Evolutionary conservation across 495 filamentous ascomycete genomes (phyloP), one percentile per base, ranked within the genome.

Genomic region (Hyaloscypha finlandica): DNA sequence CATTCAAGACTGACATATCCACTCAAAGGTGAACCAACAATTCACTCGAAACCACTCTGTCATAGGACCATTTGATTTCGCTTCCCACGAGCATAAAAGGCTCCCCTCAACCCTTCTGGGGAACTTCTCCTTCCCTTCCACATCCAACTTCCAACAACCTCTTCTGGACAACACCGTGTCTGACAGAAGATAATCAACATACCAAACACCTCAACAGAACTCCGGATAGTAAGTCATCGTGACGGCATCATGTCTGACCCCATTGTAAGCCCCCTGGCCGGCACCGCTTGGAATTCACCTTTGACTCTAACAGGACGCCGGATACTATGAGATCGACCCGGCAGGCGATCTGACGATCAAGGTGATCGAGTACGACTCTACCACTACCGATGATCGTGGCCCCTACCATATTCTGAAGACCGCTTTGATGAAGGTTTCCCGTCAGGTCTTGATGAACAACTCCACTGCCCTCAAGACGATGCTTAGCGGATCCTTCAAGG

Each of bases 361-460:
- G 29, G 53, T 56, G 9, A 6, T 25, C 19, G 53, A 56, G 20
- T 56, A 56, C 16, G 53, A 56, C 29, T 31, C 30, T 4, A 9
- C 5, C 6, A 56, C 53, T 11, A 29, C 53, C 8, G 22, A 56
- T 30, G 53, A 6, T 11, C 20, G 29, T 30, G 20, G 53, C 22
- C 3, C 2, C 8, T 12, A 56, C 9, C 53, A 5, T 9, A 25
- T 56, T 1, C 6, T 30, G 4, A 56, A 30, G 29, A 31, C 53
- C n/a, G 42, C 42, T 1, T 48, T 30, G 11, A 52, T 63, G 45
- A 30, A 31, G 48, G 61, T 63, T 11, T 53, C 61, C 20, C 61
- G 61, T 29, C 8, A 32, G 16, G 61, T 63, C 31, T 29, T 63
- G 3, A 53, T 54, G n/a, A 20, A 14, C 22, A 30, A 53, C 32